A percentile compares a stretch with the other conserved stretches of the same genome.
Evolutionary conservation across 1,139 yeast genomes (phyloP).

Genomic region (Geotrichum bryndzae): DNA sequence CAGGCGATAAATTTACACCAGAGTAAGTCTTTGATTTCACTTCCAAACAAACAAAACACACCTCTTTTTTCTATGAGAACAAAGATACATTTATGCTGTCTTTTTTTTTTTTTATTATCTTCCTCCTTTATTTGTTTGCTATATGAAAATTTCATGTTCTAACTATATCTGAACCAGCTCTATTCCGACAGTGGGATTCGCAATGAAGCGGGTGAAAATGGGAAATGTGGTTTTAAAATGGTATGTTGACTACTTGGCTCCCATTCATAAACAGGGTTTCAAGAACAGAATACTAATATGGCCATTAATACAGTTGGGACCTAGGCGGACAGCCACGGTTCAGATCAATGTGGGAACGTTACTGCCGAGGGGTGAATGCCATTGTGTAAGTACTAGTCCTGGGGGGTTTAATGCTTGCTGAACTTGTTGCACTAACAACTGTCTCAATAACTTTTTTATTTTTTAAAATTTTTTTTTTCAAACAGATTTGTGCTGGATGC

Average conservation of each 20-base stretch:
- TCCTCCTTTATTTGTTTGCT: not conserved
- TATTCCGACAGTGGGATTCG: constrained; percentile 40
- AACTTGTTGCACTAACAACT: not conserved
- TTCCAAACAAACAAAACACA: no score
- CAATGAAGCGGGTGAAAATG: constrained; percentile 36
- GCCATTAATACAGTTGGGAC: constrained; percentile 33
- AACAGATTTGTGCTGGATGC: constrained; percentile 35
- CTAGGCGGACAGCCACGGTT: constrained; percentile 40
- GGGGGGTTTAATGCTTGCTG: not conserved
- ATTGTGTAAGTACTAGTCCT: constrained; percentile 28
- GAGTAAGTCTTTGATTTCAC: constrained; percentile 27
- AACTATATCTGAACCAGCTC: constrained; percentile 25
- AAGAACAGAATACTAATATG: not conserved
- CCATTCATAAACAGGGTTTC: not conserved
- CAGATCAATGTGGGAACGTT: constrained; percentile 40
- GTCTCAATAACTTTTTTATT: no score
- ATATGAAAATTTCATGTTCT: not conserved
- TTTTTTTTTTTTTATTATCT: not conserved
- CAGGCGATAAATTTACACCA: constrained; percentile 35
- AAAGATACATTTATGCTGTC: not conserved
- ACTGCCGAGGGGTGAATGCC: constrained; percentile 38
- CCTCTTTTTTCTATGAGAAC: no score
- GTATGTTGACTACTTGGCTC: constrained; percentile 19
- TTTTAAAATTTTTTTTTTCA: not conserved
- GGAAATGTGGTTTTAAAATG: constrained; percentile 39